Conservation (phyloP, 768 basidiomycete species). For the Suillus brevipes region DNA sequence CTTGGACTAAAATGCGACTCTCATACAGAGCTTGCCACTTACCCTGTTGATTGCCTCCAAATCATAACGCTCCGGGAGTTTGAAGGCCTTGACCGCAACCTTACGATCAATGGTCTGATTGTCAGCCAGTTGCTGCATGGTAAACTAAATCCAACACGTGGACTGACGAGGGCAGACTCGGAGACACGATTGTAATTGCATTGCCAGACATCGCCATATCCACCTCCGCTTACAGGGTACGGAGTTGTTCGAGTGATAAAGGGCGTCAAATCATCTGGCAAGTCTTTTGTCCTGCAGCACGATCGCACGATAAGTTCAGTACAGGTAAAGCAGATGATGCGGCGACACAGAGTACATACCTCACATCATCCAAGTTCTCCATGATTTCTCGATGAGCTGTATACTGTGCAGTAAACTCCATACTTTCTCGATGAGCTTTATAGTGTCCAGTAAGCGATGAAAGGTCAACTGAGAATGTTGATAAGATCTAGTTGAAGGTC, state of each 20-base stretch:
- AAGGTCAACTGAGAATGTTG: too few relatives aligned
- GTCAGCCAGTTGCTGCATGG: neutral
- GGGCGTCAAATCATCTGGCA: neutral
- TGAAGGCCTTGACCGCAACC: neutral
- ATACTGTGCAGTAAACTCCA: too few relatives aligned
- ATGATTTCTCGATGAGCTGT: neutral
- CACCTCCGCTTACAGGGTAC: neutral
- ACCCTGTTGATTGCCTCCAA: neutral
- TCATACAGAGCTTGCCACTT: neutral
- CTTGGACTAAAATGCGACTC: neutral
- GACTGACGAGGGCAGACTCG: neutral
- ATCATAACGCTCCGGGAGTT: neutral
- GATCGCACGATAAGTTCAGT: neutral
- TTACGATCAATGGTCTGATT: neutral
- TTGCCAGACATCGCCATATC: neutral
- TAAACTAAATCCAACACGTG: neutral
- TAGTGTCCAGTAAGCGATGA: too few relatives aligned
- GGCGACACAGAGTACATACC: neutral
- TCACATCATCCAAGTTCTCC: neutral
- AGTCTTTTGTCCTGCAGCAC: neutral
- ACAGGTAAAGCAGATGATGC: neutral
- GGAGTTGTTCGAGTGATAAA: neutral
- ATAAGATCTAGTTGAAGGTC: too few relatives aligned
- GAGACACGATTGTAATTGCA: neutral
- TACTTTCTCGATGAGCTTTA: neutral